Evolutionary conservation across 83 land plant genomes (phyloP), one percentile per base, ranked within the genome.

Genomic region (Picea engelmannii): DNA sequence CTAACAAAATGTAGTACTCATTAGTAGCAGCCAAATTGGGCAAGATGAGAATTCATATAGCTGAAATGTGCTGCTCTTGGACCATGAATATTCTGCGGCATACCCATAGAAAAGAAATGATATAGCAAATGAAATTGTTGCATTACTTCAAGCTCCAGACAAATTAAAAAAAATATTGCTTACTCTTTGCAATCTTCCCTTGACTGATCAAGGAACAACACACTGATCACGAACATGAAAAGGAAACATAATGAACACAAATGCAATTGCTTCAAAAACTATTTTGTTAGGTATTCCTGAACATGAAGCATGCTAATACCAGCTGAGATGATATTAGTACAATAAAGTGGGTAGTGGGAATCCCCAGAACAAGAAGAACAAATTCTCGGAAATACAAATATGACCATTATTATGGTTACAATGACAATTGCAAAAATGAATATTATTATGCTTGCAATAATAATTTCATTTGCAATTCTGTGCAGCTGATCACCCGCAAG

Each of bases 161-260:
- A 55, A 12, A 44, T 8, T 12, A 55, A 13, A 52, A 52, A 55
- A 55, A 55, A 17, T 20, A 21, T 17, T 17, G 66, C 49, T 0
- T 8, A 47, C 49, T 52, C 96, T 66, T 76, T 69, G 83, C 81
- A 65, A 92, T 89, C 63, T 61, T 84, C 38, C 87, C 23, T 6
- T 59, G 42, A 86, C 90, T 82, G 89, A 49, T 88, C 84, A 17
- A 91, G 91, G 81, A 60, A 88, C 83, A 62, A 88, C 91, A 82
- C 88, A 89, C 18, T 91, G 86, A 66, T 89, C 93, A 4, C 91
- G 91, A 63, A 89, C 93, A 84, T 87, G 90, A 81, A 91, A 91
- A 31, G 93, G 91, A 76, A 88, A 91, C 92, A 90, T 90, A 52
- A 90, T 86, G 81, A 92, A 92, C 2, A 92, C 93, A 78, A 92